phyloP scores from a whole-genome alignment of 108 stramenopile species.

The Pseudonitzschia multistriata region DNA sequence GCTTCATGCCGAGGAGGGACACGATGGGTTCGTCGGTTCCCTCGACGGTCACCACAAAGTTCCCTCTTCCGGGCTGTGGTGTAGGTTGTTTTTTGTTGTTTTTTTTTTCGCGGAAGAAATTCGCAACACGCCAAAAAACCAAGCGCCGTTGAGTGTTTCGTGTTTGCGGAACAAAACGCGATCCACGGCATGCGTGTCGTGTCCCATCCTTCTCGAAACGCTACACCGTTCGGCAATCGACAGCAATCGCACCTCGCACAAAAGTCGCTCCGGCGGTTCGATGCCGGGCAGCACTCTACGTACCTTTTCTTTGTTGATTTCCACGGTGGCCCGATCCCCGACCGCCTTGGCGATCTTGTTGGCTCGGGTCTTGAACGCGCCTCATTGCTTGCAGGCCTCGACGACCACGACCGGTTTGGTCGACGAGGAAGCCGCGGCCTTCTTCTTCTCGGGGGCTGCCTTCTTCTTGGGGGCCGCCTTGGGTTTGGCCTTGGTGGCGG shows the following conservation, averaged over 20 bases:
- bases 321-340: conserved; percentile 57
- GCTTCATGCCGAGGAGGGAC: conserved; percentile 72
- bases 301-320: conserved; percentile 70
- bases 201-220: too few relatives aligned
- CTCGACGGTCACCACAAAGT: conserved; percentile 69
- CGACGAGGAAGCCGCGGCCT: not conserved
- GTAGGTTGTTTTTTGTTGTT: not conserved
- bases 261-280: not conserved
- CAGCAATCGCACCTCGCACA: not conserved
- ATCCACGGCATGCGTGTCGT: too few relatives aligned
- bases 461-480: not conserved
- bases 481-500: not conserved
- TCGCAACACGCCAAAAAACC: not conserved
- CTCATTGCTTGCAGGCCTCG: conserved; percentile 86
- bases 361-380: conserved; percentile 79
- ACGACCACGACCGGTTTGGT: conserved; percentile 36
- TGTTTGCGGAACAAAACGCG: too few relatives aligned
- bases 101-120: not conserved
- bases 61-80: conserved; percentile 68
- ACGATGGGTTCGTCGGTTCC: conserved; percentile 72
- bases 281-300: not conserved
- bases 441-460: not conserved
- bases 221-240: not conserved
- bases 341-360: conserved; percentile 69
- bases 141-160: too few relatives aligned